Evolutionary conservation across 2,329 filamentous ascomycete species (phyloP), one percentile per base, ranked within the genome.

Genomic region (Cladosporium austrohemisphaericum): DNA sequence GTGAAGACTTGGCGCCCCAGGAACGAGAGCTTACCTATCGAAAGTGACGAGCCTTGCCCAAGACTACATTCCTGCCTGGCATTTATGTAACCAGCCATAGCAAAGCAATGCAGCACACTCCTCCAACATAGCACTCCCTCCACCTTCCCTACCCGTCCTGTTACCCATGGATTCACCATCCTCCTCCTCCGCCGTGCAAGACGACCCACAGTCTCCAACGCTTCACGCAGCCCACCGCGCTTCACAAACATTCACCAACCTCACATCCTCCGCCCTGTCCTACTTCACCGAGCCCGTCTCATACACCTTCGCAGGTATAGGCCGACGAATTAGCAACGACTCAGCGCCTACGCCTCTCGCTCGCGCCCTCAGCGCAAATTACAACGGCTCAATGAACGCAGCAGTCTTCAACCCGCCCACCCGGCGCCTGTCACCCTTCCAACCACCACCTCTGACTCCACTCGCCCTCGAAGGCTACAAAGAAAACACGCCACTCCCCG

Each of bases 371-470:
- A 64, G 59, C 51, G 64, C 64, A 29, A 71, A 67, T 57, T 64
- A 70, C 53, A 68, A 69, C 57, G 65, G 65, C 54, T 60, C 60
- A 41, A 66, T 68, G 64, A 59, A 57, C 5, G 54, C 52, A n/a
- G 76, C 77, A 45, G 77, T 84, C 54, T 87, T 81, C 67, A 76
- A 74, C 19, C 78, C 80, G 55, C 57, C 57, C 28, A 72, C 74
- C 50, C 81, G 87, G 56, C 82, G 79, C 46, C 78, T 80, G 5
- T 90, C 86, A 10, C 90, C 89, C 1, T 90, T 95, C 67, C 86
- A 90, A 58, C 89, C 90, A 1, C 92, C 92, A 9, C 91, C 91
- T 0, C 79, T 97, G 41, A 91, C 92, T 50, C 88, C 92, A 0
- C 71, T 97, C 18, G 74, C 77, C 4, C 76, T 97, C 28, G 70